Evolutionary conservation across 2,329 filamentous ascomycete species (phyloP), one percentile per base, ranked within the genome.

Genomic region (Colletotrichum sp.): DNA sequence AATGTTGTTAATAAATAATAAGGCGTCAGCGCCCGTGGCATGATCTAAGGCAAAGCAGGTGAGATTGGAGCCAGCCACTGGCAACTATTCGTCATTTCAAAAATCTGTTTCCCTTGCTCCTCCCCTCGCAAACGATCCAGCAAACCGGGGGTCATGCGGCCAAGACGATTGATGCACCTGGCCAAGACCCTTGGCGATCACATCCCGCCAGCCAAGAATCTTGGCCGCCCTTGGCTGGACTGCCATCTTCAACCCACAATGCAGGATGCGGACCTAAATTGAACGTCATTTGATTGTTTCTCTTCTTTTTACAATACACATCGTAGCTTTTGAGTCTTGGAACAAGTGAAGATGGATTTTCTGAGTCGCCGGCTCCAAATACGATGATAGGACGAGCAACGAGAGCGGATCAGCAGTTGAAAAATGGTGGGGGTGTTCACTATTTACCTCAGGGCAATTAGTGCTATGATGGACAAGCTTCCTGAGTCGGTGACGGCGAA

Each of bases 121-220:
- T 21, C 0, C n/a, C 0, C n/a, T 52, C n/a, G n/a, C 43, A 13
- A 52, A 13, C 0, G 10, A 21, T 52, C 43, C 43, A 52, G 43
- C 43, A n/a, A 52, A 13, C 43, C n/a, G n/a, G 30, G 13, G 21
- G 16, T 36, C 16, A 38, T 62, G 26, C 66, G 55, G 26, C 55
- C n/a, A 30, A 36, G 66, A 28, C 32, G 21, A 18, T 60, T 24
- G 12, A 24, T 28, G 28, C 61, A 52, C 0, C 43, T 52, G 43
- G 69, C 69, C 69, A 71, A 71, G 69, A 56, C 18, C 66, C 62
- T 71, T 58, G 62, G 43, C 43, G 43, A 58, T 58, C 55, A 58
- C 26, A 65, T 65, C n/a, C 43, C 15, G 16, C 28, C 28, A 30
- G 48, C 66, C 32, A 65, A 65, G 61, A 43, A 38, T 21, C 70